phyloP scores from a whole-genome alignment of 805 yeast species.

The Lachancea mirantina region DNA sequence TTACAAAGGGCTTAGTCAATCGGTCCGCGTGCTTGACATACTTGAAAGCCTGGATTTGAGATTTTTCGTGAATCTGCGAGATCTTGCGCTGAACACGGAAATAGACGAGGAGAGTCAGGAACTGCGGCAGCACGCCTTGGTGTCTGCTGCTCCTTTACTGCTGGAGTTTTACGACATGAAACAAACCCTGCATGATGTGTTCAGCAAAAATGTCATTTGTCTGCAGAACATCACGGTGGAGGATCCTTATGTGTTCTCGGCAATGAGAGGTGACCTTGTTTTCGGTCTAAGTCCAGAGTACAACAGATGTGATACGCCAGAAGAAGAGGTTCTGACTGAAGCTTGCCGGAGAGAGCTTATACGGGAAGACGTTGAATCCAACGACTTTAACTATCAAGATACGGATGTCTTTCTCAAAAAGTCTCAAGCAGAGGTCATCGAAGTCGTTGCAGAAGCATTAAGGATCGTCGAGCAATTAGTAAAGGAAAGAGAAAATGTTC shows the following conservation, averaged over 20 bases:
- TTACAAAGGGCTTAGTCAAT: slow-evolving; percentile 28
- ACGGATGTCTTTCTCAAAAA: slow-evolving; percentile 25
- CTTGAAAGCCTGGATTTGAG: slow-evolving; percentile 29
- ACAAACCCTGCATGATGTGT: slow-evolving; percentile 59
- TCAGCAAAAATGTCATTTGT: slow-evolving; percentile 54
- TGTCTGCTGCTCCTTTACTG: slow-evolving; percentile 27
- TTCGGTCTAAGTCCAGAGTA: slow-evolving; percentile 2
- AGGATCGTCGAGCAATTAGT: slow-evolving; percentile 49
- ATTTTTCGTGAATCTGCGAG: slow-evolving; percentile 25
- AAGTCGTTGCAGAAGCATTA: slow-evolving; percentile 31
- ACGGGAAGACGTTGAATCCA: slow-evolving; percentile 38
- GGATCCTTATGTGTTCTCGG: slow-evolving; percentile 69
- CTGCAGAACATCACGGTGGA: slow-evolving; percentile 62
- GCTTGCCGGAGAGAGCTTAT: slow-evolving; percentile 41
- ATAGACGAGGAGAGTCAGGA: slow-evolving; percentile 28
- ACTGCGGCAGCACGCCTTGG: slow-evolving; percentile 26
- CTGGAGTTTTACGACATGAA: slow-evolving; percentile 71
- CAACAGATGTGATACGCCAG: slow-evolving; percentile 3
- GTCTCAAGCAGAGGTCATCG: slow-evolving; percentile 31
- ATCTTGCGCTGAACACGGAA: slow-evolving; percentile 12
- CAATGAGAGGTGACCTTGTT: slow-evolving; percentile 49
- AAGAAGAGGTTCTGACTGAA: slow-evolving; percentile 44
- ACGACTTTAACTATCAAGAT: slow-evolving; percentile 32
- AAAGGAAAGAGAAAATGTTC: slow-evolving; percentile 61
- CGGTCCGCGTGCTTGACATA: slow-evolving; percentile 22